Evolutionary conservation across 1,139 yeast species (phyloP), one percentile per base, ranked within the genome.

Genomic region (Kodamaea sp.): DNA sequence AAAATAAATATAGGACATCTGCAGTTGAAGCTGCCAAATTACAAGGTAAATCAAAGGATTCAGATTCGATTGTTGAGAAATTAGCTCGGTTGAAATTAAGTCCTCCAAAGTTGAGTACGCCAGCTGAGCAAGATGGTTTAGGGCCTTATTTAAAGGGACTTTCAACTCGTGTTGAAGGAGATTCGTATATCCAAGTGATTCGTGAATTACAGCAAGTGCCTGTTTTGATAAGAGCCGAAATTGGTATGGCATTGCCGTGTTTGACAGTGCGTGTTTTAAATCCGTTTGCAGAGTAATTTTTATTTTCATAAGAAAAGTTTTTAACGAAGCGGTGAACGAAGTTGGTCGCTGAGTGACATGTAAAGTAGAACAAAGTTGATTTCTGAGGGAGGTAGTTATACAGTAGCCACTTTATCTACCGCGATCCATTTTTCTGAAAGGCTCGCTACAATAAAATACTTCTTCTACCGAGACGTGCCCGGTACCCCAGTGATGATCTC

Each of bases 201-300:
- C 73, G 77, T 45, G 94, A 87, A 53, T 67, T 90, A 53, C 75
- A 75, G 38, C 82, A 80, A 54, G 85, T 92, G 35, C 97, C 97
- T 10, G 81, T 92, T 15, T 69, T 92, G 46, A 70, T 92, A 46
- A 75, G 97, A 50, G 95, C 97, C 0, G 97, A 90, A 60, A 79
- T 89, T 40, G 97, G 96, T 38, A 88, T 87, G 90, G 89, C 95
- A 1, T 73, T 92, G 43, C 98, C 98, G 10, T 90, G 97, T 60
- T 74, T 92, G 56, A 87, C 97, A 4, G 96, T 92, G 8, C 79
- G 96, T 54, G 84, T 92, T n/a, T 71, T 90, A 55, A 92, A 92
- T 55, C 98, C 98, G 28, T 92, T 89, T 61, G 60, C 67, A 31
- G 49, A 44, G 15, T 45, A 38, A 29, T 15, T 15, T 15, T 15